These are phyloP conservation scores for Limnanthes douglasii DNA, from an alignment of 345 rosid species.

Conservation along the genomic window DNA sequence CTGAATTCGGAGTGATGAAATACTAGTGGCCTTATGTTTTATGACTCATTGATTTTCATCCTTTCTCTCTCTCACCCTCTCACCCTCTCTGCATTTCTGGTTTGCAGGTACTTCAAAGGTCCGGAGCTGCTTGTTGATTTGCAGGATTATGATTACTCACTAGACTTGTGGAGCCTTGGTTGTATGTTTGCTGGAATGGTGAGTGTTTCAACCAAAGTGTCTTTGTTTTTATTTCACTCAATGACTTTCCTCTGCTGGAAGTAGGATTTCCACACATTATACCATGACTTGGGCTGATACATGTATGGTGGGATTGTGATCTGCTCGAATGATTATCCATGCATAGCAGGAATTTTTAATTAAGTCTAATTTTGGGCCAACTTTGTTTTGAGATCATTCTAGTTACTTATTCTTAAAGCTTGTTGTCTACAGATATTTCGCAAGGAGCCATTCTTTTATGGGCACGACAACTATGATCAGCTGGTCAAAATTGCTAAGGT, in stretches of 20 bases:
- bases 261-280: not conserved
- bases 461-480: conserved; percentile 97
- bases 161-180: conserved; percentile 98
- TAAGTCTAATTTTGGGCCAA: too few relatives aligned
- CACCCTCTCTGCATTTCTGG: conserved; percentile 2
- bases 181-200: conserved; percentile 99
- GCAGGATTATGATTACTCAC: conserved; percentile 94
- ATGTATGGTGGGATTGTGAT: conserved; percentile 10
- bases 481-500: conserved; percentile 97
- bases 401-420: conserved; percentile 17
- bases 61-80: too few relatives aligned
- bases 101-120: conserved; percentile 88
- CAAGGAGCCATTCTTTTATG: conserved; percentile 97
- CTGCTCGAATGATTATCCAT: conserved; percentile 17
- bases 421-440: conserved; percentile 72
- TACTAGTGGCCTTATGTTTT: too few relatives aligned
- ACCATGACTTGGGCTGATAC: not conserved
- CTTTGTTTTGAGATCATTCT: not conserved
- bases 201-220: conserved; percentile 8
- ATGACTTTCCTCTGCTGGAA: not conserved
- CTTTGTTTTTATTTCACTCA: not conserved
- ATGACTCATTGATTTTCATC: too few relatives aligned
- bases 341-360: conserved; percentile 14
- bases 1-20: too few relatives aligned
- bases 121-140: conserved; percentile 98